Evolutionary conservation across 2,329 filamentous ascomycete species (phyloP).

Genomic region (Shiraia bambusicola): DNA sequence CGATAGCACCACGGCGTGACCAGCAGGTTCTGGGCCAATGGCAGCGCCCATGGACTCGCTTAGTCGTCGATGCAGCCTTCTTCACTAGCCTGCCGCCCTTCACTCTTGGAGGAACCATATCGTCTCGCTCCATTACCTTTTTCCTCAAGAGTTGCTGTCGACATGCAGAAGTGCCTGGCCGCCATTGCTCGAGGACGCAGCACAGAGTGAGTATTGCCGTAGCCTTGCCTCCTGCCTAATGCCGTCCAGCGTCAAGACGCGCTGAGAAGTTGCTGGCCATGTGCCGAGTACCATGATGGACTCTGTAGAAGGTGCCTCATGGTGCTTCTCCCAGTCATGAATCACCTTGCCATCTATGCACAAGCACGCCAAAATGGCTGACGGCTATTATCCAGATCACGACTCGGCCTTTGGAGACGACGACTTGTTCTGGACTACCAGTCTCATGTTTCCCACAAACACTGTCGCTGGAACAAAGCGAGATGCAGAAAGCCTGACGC

Average conservation of each 20-base stretch:
- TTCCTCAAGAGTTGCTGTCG: too few relatives aligned
- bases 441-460: slow-evolving; percentile 31
- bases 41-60: slow-evolving; percentile 13
- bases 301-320: too few relatives aligned
- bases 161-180: background rate
- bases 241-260: background rate
- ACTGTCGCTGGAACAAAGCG: slow-evolving; percentile 39
- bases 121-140: slow-evolving; percentile 7
- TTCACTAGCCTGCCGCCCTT: slow-evolving; percentile 12
- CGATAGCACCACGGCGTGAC: slow-evolving; percentile 3
- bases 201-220: background rate
- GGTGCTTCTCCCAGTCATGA: background rate
- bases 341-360: background rate
- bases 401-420: slow-evolving; percentile 38
- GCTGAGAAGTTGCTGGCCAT: background rate
- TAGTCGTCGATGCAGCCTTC: slow-evolving; percentile 7
- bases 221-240: background rate
- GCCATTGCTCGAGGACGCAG: background rate
- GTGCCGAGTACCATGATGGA: too few relatives aligned
- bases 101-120: slow-evolving; percentile 14
- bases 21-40: slow-evolving; percentile 11
- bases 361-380: slow-evolving; percentile 29
- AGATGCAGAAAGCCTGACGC: slow-evolving; percentile 24
- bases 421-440: slow-evolving; percentile 23
- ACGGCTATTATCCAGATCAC: slow-evolving; percentile 27